Conservation (phyloP, 345 rosid genomes). For the Excoecaria cochinchinensis region DNA sequence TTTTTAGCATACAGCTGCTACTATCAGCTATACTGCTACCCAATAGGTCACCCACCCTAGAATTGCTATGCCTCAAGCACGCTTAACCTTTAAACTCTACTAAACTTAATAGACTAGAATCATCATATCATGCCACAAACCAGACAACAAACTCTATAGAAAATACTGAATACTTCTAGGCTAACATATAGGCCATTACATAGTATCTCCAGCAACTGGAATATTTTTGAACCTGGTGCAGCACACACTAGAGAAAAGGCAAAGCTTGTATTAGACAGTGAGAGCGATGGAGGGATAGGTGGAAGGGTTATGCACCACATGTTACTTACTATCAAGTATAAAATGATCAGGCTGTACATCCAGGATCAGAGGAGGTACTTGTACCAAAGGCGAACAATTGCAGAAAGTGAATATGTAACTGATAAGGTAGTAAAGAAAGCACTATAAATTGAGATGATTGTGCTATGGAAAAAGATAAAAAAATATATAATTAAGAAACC, state of each 20-base stretch:
- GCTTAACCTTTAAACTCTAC: too few species aligned
- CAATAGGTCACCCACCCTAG: too few species aligned
- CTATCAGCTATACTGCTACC: too few species aligned
- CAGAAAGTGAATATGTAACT: not conserved
- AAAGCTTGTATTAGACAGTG: not conserved
- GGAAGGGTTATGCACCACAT: slow-evolving; percentile 12
- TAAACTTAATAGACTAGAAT: too few species aligned
- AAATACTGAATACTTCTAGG: too few species aligned
- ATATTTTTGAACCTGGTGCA: slow-evolving; percentile 97
- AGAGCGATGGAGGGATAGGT: not conserved
- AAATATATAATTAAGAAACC: not conserved
- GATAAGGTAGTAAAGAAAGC: not conserved
- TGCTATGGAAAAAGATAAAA: not conserved
- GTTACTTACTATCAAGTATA: slow-evolving; percentile 78
- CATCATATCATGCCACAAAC: too few species aligned
- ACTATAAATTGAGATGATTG: not conserved
- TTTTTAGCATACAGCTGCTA: too few species aligned
- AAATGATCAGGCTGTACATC: slow-evolving; percentile 79
- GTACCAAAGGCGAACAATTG: slow-evolving; percentile 21
- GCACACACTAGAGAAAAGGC: slow-evolving; percentile 68
- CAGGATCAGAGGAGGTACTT: slow-evolving; percentile 95
- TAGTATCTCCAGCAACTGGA: slow-evolving; percentile 86
- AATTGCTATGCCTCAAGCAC: too few species aligned
- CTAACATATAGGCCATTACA: too few species aligned
- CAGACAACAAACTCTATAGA: too few species aligned